Evolutionary conservation across 495 filamentous ascomycete genomes (phyloP).

Genomic region (Xylaria cubensis): DNA sequence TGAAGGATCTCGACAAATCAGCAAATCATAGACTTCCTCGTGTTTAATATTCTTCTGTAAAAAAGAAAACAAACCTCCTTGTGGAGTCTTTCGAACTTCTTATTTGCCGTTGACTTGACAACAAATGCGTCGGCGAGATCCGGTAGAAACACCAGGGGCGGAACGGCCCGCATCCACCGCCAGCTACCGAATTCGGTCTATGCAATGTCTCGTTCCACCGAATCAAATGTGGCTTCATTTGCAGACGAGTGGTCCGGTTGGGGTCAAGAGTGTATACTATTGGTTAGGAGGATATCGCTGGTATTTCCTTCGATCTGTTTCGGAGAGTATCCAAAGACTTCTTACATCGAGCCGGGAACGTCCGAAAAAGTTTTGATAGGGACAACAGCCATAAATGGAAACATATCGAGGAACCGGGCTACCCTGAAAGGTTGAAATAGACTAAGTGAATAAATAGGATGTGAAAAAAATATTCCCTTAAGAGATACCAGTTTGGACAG

Average conservation of each 20-base stretch:
- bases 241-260: background rate
- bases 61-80: background rate
- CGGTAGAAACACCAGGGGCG: background rate
- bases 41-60: background rate
- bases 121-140: background rate
- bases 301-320: background rate
- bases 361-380: background rate
- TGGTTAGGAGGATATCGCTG: background rate
- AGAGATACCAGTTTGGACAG: background rate
- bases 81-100: background rate
- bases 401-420: background rate
- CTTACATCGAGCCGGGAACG: background rate
- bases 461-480: background rate
- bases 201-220: background rate
- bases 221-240: background rate
- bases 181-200: background rate
- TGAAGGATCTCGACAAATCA: background rate
- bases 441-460: background rate
- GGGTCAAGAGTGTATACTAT: background rate
- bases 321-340: background rate
- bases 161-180: background rate
- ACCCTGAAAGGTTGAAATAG: background rate
- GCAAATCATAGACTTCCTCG: background rate
- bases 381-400: background rate
- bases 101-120: background rate